phyloP scores from a whole-genome alignment of 2,329 filamentous ascomycete genomes.

The Parascedosporium putredinis region DNA sequence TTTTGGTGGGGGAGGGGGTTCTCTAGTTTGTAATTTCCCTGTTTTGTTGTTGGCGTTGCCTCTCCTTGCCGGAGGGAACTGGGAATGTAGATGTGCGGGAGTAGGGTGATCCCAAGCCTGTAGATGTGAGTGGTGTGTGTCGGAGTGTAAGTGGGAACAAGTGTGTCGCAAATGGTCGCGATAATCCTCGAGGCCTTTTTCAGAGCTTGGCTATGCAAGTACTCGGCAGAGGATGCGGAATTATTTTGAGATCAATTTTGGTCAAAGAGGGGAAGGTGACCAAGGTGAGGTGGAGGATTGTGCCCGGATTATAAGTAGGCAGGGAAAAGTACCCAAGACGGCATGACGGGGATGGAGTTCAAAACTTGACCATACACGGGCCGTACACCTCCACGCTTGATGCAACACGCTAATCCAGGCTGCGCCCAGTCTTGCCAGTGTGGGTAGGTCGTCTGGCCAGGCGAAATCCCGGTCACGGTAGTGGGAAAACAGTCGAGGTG shows the following conservation, averaged over 20 bases:
- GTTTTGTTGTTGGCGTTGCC: too few species aligned
- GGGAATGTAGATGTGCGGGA: too few species aligned
- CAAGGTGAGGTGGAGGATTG: not conserved
- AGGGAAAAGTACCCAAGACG: not conserved
- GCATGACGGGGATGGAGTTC: not conserved
- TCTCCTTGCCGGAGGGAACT: too few species aligned
- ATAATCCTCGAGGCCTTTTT: too few species aligned
- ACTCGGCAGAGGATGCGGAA: too few species aligned
- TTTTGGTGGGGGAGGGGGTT: too few species aligned
- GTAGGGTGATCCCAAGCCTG: too few species aligned
- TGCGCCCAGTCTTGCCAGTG: not conserved
- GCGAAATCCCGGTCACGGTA: not conserved
- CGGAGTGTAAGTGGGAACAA: not conserved
- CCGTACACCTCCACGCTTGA: not conserved
- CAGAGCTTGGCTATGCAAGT: too few species aligned
- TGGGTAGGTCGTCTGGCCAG: not conserved
- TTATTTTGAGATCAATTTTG: not conserved
- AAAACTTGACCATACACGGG: not conserved
- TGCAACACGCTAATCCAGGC: not conserved
- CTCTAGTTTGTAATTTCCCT: too few species aligned
- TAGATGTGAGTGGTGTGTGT: not conserved
- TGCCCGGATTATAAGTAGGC: conserved; percentile 3
- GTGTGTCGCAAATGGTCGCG: too few species aligned
- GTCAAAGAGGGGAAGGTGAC: not conserved
- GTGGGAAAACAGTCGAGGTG: not conserved